Evolutionary conservation across 179 eudicot species (phyloP).

Genomic region (Silene coronaria): DNA sequence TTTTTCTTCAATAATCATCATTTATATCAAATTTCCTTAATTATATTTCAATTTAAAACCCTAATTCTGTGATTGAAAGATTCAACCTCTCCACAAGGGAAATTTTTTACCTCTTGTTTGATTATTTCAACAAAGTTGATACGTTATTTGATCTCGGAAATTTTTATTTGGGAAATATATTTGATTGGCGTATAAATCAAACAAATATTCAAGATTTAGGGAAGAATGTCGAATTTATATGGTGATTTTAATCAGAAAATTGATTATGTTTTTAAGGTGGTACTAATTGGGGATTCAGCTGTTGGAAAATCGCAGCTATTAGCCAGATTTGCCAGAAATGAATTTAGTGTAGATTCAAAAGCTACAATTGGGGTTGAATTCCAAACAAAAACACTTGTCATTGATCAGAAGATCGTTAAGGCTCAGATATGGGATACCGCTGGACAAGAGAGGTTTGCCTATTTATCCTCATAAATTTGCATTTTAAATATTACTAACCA

Average conservation of each 20-base stretch:
- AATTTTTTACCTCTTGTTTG: neutral
- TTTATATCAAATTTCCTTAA: constrained; percentile 3
- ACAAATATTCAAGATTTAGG: neutral
- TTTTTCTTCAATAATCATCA: constrained; percentile 8
- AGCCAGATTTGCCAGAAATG: constrained; percentile 65
- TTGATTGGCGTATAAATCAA: neutral
- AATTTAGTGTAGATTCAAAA: constrained; percentile 60
- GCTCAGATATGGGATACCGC: constrained; percentile 91
- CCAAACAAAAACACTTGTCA: constrained; percentile 57
- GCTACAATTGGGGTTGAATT: constrained; percentile 78
- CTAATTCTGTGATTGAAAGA: constrained; percentile 14
- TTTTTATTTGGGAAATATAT: neutral
- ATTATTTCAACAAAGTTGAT: neutral
- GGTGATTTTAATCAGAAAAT: constrained; percentile 60
- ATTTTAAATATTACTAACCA: no score
- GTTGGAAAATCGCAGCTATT: constrained; percentile 72
- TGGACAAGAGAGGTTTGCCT: constrained; percentile 61
- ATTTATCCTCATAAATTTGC: neutral
- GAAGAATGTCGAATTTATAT: constrained; percentile 47
- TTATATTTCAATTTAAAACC: constrained; percentile 16
- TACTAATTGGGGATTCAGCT: constrained; percentile 68
- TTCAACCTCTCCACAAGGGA: neutral
- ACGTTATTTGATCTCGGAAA: neutral
- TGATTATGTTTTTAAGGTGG: constrained; percentile 73
- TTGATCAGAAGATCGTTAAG: constrained; percentile 64